Evolutionary conservation across 768 basidiomycete genomes (phyloP).

Genomic region (Leccinellum albellum): DNA sequence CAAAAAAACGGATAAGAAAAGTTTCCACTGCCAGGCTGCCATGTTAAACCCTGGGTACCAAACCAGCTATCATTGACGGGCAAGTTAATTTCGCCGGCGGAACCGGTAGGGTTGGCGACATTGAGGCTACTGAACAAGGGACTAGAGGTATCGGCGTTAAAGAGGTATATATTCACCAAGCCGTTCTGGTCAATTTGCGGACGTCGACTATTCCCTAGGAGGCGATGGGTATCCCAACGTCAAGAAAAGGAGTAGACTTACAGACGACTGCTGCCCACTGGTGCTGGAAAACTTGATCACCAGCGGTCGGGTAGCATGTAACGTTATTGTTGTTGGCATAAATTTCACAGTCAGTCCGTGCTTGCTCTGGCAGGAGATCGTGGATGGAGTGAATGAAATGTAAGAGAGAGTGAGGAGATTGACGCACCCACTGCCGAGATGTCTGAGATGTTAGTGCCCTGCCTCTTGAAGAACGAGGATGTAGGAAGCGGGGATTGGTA

Average conservation of each 20-base stretch:
- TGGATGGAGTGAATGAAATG: constrained; percentile 8
- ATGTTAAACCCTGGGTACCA: constrained; percentile 47
- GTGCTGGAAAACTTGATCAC: constrained; percentile 63
- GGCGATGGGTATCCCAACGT: constrained; percentile 11
- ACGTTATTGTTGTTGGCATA: constrained; percentile 65
- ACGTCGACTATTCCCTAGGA: constrained; percentile 68
- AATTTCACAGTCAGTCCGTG: constrained; percentile 48
- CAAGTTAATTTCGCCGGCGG: constrained; percentile 48
- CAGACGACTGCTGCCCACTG: constrained; percentile 77
- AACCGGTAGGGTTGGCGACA: constrained; percentile 50
- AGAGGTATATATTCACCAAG: constrained; percentile 72
- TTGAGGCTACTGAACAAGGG: constrained; percentile 44
- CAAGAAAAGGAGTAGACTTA: constrained; percentile 40
- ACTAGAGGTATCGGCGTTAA: constrained; percentile 61
- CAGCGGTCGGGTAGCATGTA: constrained; percentile 68
- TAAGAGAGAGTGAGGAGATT: constrained; percentile 5
- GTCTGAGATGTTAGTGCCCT: constrained; percentile 26
- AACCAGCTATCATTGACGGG: constrained; percentile 78
- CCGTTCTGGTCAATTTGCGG: constrained; percentile 63
- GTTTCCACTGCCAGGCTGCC: constrained; percentile 42
- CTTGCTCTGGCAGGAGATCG: constrained; percentile 29
- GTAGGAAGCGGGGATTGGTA: constrained; percentile 24
- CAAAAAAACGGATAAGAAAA: constrained; percentile 72
- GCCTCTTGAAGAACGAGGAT: constrained; percentile 17
- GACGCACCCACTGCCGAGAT: constrained; percentile 24